These are phyloP conservation scores for Botrytis deweyae DNA, from an alignment of 2,329 filamentous ascomycete genomes.

Conservation along the genomic window DNA sequence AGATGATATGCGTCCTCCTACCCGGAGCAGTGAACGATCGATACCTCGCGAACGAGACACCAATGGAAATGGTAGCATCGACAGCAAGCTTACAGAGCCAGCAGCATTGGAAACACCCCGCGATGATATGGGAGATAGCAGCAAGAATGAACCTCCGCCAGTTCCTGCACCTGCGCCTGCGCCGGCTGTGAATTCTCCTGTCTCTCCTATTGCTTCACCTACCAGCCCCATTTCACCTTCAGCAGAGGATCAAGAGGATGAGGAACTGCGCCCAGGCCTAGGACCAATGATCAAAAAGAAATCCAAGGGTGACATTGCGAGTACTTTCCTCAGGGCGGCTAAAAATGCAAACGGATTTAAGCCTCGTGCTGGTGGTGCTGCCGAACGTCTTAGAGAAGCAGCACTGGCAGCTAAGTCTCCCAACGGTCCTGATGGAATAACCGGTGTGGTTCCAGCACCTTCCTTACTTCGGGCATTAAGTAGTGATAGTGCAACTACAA, in stretches of 20 bases:
- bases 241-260: slow-evolving; percentile 28
- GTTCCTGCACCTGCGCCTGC: slow-evolving; percentile 14
- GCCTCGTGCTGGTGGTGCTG: slow-evolving; percentile 82
- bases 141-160: slow-evolving; percentile 7
- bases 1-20: slow-evolving; percentile 39
- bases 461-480: slow-evolving; percentile 46
- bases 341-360: slow-evolving; percentile 73
- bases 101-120: slow-evolving; percentile 8
- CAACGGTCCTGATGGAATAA: slow-evolving; percentile 84
- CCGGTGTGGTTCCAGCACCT: slow-evolving; percentile 80
- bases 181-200: slow-evolving; percentile 16
- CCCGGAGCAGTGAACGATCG: slow-evolving; percentile 38
- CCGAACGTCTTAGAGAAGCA: slow-evolving; percentile 64
- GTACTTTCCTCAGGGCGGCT: slow-evolving; percentile 77
- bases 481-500: slow-evolving; percentile 41
- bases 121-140: not conserved
- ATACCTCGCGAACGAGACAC: slow-evolving; percentile 28
- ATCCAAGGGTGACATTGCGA: slow-evolving; percentile 70
- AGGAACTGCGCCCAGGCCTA: slow-evolving; percentile 66
- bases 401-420: slow-evolving; percentile 50
- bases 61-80: slow-evolving; percentile 15
- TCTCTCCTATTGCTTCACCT: slow-evolving; percentile 22
- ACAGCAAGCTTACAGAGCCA: slow-evolving; percentile 8
- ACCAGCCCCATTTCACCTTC: slow-evolving; percentile 13
- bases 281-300: slow-evolving; percentile 86